Evolutionary conservation across 148 eudicot genomes (phyloP), one percentile per base, ranked within the genome.

Genomic region (Nyssa sinensis): DNA sequence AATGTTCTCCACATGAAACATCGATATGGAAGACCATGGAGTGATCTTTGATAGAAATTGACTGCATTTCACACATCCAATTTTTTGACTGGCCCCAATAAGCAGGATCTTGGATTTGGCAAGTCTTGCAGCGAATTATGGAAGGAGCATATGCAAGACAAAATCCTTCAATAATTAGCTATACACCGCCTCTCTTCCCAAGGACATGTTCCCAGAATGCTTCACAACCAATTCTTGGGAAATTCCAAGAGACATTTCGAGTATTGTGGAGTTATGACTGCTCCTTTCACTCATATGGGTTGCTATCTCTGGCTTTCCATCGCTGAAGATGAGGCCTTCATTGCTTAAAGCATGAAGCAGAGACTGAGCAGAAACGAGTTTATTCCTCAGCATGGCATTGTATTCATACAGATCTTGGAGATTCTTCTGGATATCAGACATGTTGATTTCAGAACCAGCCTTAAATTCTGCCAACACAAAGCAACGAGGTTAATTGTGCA

Each of bases 311-410:
- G 44, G 31, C 19, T 67, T 71, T 74, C 70, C 66, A 66, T 16
- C 44, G 61, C 49, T 0, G 69, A 31, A 51, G 82, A 28, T 34
- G 81, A 72, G 24, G 66, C 30, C 23, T 79, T 78, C 9, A 55
- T 67, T 62, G 87, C n/a, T 74, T 67, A 87, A 69, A 77, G 79
- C 71, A 62, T 67, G 79, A 29, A 91, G 84, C 86, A 81, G 82
- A 21, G 87, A 85, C 59, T 85, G 89, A 30, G 94, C 76, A 70
- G 77, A 44, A 37, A 75, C 71, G 75, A 92, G 60, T 72, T 84
- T 83, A 47, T 92, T 92, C 72, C 94, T 84, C 72, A 92, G 86
- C 83, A 82, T 81, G 35, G 73, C 79, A 64, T 86, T 92, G 67
- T 89, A 92, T 53, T 89, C 87, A 34, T 88, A 89, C 30, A 92